These are phyloP conservation scores for Russula abietina DNA, from an alignment of 768 basidiomycete genomes.

Conservation along the genomic window DNA sequence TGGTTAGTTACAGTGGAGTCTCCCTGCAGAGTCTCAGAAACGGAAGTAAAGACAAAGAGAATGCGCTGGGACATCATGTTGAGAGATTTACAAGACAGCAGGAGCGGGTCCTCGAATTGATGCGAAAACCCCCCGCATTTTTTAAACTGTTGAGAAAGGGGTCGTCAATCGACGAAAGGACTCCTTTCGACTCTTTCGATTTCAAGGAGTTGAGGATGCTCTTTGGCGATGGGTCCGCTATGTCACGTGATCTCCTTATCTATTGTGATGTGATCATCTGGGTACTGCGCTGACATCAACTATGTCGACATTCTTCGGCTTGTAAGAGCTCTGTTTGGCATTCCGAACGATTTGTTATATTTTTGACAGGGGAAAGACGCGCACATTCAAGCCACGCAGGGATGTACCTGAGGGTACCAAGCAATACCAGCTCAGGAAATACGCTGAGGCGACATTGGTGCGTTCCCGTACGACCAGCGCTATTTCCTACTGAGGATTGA, in stretches of 20 bases:
- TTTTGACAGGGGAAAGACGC: conserved; percentile 67
- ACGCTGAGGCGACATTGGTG: conserved; percentile 92
- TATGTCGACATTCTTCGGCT: conserved; percentile 87
- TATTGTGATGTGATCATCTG: neutral
- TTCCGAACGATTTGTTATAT: neutral
- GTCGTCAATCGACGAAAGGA: too few relatives aligned
- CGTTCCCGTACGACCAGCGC: conserved; percentile 22
- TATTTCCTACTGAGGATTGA: neutral
- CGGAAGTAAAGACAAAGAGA: conserved; percentile 74
- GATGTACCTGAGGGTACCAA: conserved; percentile 94
- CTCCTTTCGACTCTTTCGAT: too few relatives aligned
- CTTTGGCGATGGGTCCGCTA: neutral
- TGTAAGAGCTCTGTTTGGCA: conserved; percentile 47
- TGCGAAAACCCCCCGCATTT: neutral
- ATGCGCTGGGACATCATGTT: conserved; percentile 30
- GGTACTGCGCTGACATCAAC: neutral
- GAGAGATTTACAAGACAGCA: neutral
- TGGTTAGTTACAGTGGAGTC: conserved; percentile 40
- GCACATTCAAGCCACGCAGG: conserved; percentile 94
- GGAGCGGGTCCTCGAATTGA: neutral
- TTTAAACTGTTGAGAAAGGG: neutral
- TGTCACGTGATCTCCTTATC: neutral
- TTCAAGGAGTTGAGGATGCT: neutral
- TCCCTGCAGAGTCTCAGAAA: conserved; percentile 49
- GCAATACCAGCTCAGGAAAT: conserved; percentile 97